A percentile compares a stretch with the other conserved stretches of the same genome.
phyloP scores from a whole-genome alignment of 345 rosid species.

The Bruguiera gymnorhiza region DNA sequence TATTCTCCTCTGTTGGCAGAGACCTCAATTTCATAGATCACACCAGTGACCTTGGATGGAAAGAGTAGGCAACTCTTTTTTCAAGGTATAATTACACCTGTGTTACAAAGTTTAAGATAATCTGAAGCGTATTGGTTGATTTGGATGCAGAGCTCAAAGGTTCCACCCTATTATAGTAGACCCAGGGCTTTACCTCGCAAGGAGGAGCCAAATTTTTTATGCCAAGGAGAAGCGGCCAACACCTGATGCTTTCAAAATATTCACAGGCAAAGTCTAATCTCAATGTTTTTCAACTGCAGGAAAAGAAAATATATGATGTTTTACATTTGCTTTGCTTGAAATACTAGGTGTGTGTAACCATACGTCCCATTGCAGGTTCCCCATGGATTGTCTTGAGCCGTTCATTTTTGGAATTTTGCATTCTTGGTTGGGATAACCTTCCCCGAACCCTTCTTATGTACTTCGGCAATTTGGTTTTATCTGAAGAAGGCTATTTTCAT shows the following conservation, averaged over 20 bases:
- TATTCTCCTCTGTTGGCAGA: constrained; percentile 68
- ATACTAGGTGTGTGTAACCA: too few species aligned
- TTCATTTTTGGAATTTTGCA: constrained; percentile 78
- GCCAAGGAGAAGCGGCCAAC: constrained; percentile 52
- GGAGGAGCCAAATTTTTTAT: constrained; percentile 51
- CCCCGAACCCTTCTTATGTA: constrained; percentile 92
- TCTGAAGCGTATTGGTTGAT: constrained; percentile 19
- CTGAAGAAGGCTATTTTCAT: constrained; percentile 94
- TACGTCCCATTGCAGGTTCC: constrained; percentile 52
- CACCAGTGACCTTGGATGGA: constrained; percentile 96
- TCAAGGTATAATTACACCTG: constrained; percentile 3
- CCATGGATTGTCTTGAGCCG: constrained; percentile 83
- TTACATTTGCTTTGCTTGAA: background rate
- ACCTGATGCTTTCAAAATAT: constrained; percentile 76
- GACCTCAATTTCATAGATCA: constrained; percentile 93
- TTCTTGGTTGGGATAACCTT: constrained; percentile 94
- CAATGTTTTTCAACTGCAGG: background rate
- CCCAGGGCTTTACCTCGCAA: constrained; percentile 80
- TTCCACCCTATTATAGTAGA: constrained; percentile 89
- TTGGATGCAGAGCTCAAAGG: constrained; percentile 61
- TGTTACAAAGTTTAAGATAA: background rate
- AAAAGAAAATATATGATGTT: background rate
- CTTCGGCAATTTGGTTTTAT: constrained; percentile 71
- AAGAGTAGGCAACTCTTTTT: constrained; percentile 63
- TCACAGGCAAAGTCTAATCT: constrained; percentile 53